Conservation (phyloP, 352 stramenopile species). For the Achlya hypogyna region DNA sequence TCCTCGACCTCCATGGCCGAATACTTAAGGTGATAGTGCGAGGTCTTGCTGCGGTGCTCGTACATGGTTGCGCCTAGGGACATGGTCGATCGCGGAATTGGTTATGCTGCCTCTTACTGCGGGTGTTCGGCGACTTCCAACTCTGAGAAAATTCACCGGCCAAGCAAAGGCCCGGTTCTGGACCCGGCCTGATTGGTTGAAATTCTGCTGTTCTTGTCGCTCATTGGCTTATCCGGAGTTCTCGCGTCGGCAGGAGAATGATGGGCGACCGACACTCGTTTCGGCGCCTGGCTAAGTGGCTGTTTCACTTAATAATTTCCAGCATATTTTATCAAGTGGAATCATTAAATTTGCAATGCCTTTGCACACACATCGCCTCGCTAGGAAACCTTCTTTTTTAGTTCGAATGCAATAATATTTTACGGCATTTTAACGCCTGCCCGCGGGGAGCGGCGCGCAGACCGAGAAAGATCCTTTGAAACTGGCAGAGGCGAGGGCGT, state of each 20-base stretch:
- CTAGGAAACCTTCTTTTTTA: no score
- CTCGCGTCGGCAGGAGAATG: background rate
- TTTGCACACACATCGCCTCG: no score
- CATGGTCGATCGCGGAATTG: background rate
- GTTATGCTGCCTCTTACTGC: background rate
- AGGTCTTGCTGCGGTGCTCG: background rate
- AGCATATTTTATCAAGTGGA: no score
- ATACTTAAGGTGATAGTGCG: background rate
- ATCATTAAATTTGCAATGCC: no score
- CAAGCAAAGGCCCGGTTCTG: background rate
- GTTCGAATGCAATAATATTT: no score
- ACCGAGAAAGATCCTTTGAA: no score
- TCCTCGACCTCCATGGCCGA: constrained; percentile 13
- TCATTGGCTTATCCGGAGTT: background rate
- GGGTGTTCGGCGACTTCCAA: background rate
- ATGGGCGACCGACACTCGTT: background rate
- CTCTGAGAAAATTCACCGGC: constrained; percentile 4
- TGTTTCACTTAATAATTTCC: no score
- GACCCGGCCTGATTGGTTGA: background rate
- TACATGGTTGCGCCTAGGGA: background rate
- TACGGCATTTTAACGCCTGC: no score
- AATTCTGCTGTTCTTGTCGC: background rate
- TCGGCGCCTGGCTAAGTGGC: no score
- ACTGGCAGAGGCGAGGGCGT: no score
- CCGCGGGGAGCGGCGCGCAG: no score